Base-by-base conservation (phyloP, 106 monocot species). In the Dioscorea alata region DNA sequence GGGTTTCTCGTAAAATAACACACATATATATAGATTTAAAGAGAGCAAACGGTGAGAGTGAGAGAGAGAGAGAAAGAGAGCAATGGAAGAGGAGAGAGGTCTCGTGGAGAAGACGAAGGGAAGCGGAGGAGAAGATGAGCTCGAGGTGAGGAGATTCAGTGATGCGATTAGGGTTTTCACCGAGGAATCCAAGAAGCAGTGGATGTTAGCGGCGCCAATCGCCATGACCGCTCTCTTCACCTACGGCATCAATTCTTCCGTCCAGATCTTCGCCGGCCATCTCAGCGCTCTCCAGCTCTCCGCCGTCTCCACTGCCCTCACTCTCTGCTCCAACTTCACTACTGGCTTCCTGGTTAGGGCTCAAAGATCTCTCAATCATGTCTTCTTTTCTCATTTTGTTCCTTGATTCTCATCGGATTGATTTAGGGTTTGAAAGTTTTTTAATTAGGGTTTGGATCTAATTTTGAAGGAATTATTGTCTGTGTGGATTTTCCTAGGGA, bases 161-260 rank as follows among this genome's bases (percentile, higher is more conserved):
- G 13, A 22, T n/a, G 20, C 13, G 25, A 23, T 13, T 28, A 64
- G 42, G 64, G 6, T 48, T 14, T 33, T 35, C 35, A 6, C 10
- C 0, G 64, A 64, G 35, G 64, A 64, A 24, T 64, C 64, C 3
- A 64, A 64, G 64, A 64, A 34, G 64, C 33, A 33, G 64, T 64
- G 64, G 64, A 28, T 6, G 13, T 6, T 64, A 5, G 64, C 33
- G 4, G 64, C 33, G 17, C 35, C 64, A 15, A 33, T 33, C 19
- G n/a, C 34, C 4, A 15, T 64, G 8, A 64, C 13, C 17, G 1
- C 23, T 8, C 33, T 64, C 13, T 64, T 24, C 21, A 33, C 7
- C 4, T 64, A 6, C 64, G 33, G 35, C 42, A 64, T 24, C 17
- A 14, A 48, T n/a, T 28, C 34, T 8, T 18, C 34, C 35, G 35